Conservation (phyloP, 371 early-diverging fungal species). For the Apophysomyces trapeziformis region DNA sequence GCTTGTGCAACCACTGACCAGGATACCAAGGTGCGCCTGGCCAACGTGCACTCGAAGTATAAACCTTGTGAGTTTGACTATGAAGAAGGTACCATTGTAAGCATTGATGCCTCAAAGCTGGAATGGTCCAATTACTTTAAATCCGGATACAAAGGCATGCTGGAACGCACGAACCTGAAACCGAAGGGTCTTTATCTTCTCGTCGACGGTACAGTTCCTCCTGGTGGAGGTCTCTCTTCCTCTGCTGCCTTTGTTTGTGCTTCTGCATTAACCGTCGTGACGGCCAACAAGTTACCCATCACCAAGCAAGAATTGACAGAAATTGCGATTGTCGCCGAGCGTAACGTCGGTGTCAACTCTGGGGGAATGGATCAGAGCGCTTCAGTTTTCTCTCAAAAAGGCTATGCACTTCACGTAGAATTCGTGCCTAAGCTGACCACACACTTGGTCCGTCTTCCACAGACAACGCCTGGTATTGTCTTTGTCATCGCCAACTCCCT, state of each 20-base stretch:
- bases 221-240: constrained; percentile 87
- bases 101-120: constrained; percentile 67
- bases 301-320: constrained; percentile 72
- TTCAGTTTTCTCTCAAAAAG: constrained; percentile 78
- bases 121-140: constrained; percentile 92
- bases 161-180: constrained; percentile 57
- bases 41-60: constrained; percentile 71
- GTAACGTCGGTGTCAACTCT: constrained; percentile 82
- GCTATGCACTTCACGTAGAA: constrained; percentile 81
- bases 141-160: constrained; percentile 83
- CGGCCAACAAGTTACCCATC: constrained; percentile 53
- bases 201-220: constrained; percentile 83
- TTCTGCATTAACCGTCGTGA: constrained; percentile 72
- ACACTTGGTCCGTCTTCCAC: constrained; percentile 65
- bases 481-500: constrained; percentile 93
- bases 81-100: constrained; percentile 57
- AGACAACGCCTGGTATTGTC: constrained; percentile 55
- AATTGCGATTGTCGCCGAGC: constrained; percentile 81
- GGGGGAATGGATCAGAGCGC: constrained; percentile 95
- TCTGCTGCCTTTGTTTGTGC: constrained; percentile 87
- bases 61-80: constrained; percentile 64
- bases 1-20: constrained; percentile 66
- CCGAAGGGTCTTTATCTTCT: constrained; percentile 72
- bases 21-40: constrained; percentile 58
- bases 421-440: constrained; percentile 81